Evolutionary conservation across 73 alveolate genomes (phyloP).

Genomic region (Tetrahymena elliotti): DNA sequence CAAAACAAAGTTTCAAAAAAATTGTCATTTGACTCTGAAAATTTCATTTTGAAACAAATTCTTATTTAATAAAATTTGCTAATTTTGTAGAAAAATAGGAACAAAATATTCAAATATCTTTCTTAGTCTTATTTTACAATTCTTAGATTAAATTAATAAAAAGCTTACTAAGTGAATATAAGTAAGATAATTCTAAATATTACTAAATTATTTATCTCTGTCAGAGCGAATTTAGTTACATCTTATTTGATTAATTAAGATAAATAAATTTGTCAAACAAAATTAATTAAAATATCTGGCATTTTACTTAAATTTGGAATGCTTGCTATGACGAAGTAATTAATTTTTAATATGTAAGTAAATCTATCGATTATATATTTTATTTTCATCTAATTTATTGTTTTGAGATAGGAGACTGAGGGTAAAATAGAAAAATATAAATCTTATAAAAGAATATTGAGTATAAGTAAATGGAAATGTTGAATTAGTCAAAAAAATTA

Average conservation of each 20-base stretch:
- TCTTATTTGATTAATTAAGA: too few relatives aligned
- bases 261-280: neutral
- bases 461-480: neutral
- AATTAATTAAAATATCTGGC: neutral
- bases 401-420: neutral
- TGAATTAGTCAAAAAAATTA: neutral
- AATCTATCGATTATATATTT: neutral
- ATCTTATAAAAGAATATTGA: neutral
- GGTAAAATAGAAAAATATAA: neutral
- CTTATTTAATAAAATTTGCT: too few relatives aligned
- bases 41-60: too few relatives aligned
- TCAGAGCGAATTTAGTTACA: neutral
- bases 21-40: too few relatives aligned
- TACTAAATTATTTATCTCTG: neutral
- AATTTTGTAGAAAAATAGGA: too few relatives aligned
- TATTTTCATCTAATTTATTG: neutral
- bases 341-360: too few relatives aligned
- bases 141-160: too few relatives aligned
- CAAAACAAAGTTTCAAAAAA: too few relatives aligned
- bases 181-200: neutral
- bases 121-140: too few relatives aligned
- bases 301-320: neutral
- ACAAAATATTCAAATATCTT: too few relatives aligned
- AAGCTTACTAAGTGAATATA: neutral
- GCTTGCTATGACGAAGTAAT: neutral